Percentiles rank a stretch among this genome's conserved stretches.
phyloP scores from a whole-genome alignment of 1,284 basidiomycete genomes.

The Ceratobasidium sp. region DNA sequence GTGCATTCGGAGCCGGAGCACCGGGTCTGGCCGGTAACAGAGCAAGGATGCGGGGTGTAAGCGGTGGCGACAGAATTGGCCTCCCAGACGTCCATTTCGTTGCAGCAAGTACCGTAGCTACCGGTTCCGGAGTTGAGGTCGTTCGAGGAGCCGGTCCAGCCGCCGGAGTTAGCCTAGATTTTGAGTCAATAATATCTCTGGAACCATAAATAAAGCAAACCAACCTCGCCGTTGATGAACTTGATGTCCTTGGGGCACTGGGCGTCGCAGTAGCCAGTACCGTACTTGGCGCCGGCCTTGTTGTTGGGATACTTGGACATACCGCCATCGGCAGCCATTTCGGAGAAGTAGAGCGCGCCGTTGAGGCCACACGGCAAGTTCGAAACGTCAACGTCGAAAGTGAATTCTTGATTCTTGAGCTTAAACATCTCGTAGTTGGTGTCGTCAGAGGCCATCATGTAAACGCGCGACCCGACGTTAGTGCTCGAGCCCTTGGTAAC shows the following conservation, averaged over 20 bases:
- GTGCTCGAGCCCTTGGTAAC: constrained; percentile 79
- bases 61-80: constrained; percentile 66
- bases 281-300: constrained; percentile 25
- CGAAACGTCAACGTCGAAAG: constrained; percentile 24
- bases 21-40: constrained; percentile 14
- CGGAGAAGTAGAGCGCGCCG: no score
- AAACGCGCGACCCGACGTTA: constrained; percentile 74
- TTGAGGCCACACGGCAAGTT: constrained; percentile 4
- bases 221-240: constrained; percentile 34
- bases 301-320: constrained; percentile 4
- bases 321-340: constrained; percentile 24
- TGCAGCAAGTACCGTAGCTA: constrained; percentile 47
- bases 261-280: constrained; percentile 24
- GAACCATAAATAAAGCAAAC: neutral
- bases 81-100: constrained; percentile 50
- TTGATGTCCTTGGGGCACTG: constrained; percentile 38
- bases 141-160: constrained; percentile 10
- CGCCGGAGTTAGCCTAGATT: constrained; percentile 44
- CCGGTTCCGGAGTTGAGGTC: constrained; percentile 48
- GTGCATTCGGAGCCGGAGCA: constrained; percentile 50
- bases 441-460: constrained; percentile 61
- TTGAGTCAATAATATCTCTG: neutral
- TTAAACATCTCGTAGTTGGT: constrained; percentile 67
- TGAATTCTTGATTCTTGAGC: constrained; percentile 67
- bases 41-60: constrained; percentile 59